Evolutionary conservation across 2,329 filamentous ascomycete genomes (phyloP).

Genomic region (Colletotrichum theobromicola): DNA sequence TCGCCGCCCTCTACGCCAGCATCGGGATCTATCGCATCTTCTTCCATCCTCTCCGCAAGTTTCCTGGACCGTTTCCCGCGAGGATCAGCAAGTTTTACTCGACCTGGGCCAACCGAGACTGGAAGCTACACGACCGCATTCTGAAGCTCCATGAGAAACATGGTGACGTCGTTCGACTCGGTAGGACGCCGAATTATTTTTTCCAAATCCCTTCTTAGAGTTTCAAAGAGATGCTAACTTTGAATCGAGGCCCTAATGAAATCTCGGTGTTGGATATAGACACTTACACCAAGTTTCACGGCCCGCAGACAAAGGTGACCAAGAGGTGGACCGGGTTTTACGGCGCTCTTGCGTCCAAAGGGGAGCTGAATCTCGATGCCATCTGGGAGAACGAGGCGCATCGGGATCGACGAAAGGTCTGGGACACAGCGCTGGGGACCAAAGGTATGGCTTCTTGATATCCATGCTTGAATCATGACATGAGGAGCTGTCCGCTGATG

Average conservation of each 20-base stretch:
- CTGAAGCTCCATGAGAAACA: conserved; percentile 8
- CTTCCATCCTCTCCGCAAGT: conserved; percentile 21
- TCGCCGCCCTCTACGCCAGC: conserved; percentile 28
- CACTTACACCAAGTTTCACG: conserved; percentile 25
- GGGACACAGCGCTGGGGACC: conserved; percentile 28
- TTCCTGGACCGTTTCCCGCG: conserved; percentile 21
- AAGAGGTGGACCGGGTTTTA: conserved; percentile 26
- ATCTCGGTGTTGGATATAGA: conserved; percentile 22
- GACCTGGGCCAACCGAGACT: background rate
- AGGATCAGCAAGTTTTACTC: conserved; percentile 22
- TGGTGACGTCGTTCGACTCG: conserved; percentile 23
- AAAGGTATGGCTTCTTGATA: conserved; percentile 9
- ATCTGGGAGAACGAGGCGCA: conserved; percentile 25
- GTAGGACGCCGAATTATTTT: conserved; percentile 13
- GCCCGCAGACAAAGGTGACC: conserved; percentile 22
- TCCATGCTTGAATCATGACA: background rate
- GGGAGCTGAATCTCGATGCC: conserved; percentile 26
- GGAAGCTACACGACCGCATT: background rate
- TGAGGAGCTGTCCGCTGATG: background rate
- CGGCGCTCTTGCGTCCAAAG: conserved; percentile 15
- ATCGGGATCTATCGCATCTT: conserved; percentile 25
- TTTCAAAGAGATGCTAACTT: background rate
- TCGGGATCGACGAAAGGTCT: conserved; percentile 28
- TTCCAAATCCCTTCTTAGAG: no score
- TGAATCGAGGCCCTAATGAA: conserved; percentile 24